Conservation (phyloP, 23 red algal species). For the Cyanidioschyzon merolae region DNA sequence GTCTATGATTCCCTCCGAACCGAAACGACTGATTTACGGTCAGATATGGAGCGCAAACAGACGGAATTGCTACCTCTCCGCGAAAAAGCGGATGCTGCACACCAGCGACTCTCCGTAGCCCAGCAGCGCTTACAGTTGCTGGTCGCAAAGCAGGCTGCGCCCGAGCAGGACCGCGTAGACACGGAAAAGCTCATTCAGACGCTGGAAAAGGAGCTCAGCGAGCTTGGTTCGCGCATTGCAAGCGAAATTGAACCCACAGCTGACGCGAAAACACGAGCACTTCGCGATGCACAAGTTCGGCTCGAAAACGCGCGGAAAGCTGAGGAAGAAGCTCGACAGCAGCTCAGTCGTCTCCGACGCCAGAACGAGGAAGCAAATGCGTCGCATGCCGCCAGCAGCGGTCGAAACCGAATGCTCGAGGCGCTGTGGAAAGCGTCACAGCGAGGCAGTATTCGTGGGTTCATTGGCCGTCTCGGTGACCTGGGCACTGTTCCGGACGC, state of each 20-base stretch:
- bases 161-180: neutral
- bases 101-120: neutral
- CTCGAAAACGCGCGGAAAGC: slow-evolving; percentile 2
- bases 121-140: neutral
- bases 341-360: slow-evolving; percentile 11
- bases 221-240: slow-evolving; percentile 6
- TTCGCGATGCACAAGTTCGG: neutral
- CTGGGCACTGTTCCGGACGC: slow-evolving; percentile 43
- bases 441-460: slow-evolving; percentile 36
- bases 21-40: slow-evolving; percentile 35
- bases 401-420: slow-evolving; percentile 24
- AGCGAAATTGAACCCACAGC: neutral
- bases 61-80: slow-evolving; percentile 40
- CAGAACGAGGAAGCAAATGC: slow-evolving; percentile 41
- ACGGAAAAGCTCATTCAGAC: neutral
- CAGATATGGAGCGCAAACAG: slow-evolving; percentile 41
- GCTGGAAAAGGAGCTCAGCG: slow-evolving; percentile 3
- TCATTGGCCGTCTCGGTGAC: slow-evolving; percentile 75
- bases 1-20: slow-evolving; percentile 30
- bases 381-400: slow-evolving; percentile 22
- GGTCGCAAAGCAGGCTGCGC: neutral
- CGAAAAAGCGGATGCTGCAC: slow-evolving; percentile 23
- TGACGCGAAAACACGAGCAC: neutral
- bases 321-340: neutral
- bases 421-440: slow-evolving; percentile 34